Conservation (phyloP, 495 filamentous ascomycete species). For the Evernia prunastri region DNA sequence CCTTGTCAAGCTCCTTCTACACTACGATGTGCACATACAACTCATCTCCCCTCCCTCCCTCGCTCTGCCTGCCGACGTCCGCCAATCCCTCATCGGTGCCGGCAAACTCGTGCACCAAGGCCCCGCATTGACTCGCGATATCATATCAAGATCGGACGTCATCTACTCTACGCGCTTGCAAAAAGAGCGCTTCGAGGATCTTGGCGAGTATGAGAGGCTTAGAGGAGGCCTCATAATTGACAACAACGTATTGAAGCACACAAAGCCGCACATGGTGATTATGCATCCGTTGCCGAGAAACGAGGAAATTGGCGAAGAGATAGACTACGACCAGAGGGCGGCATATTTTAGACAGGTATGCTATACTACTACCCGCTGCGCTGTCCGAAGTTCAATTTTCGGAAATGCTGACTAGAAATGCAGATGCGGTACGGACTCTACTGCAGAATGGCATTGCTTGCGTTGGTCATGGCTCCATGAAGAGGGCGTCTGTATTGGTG, state of each 20-base stretch:
- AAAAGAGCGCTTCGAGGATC: constrained; percentile 83
- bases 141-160: constrained; percentile 77
- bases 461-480: constrained; percentile 72
- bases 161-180: constrained; percentile 95
- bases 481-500: not conserved
- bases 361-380: constrained; percentile 22
- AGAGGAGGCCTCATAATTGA: constrained; percentile 84
- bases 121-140: constrained; percentile 73
- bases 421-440: constrained; percentile 98
- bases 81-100: constrained; percentile 58
- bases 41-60: constrained; percentile 78
- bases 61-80: constrained; percentile 67
- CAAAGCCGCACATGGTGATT: constrained; percentile 85
- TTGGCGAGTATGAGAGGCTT: constrained; percentile 72
- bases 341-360: constrained; percentile 98
- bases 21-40: constrained; percentile 91
- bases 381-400: not conserved
- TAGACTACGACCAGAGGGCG: constrained; percentile 93
- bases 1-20: constrained; percentile 81
- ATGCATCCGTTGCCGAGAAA: constrained; percentile 95
- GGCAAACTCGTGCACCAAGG: constrained; percentile 70
- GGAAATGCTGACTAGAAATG: constrained; percentile 34
- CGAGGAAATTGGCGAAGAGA: constrained; percentile 85
- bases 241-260: constrained; percentile 81
- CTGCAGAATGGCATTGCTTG: constrained; percentile 93